Evolutionary conservation across 805 yeast species (phyloP).

Genomic region (Kazachstania kunashirensis): DNA sequence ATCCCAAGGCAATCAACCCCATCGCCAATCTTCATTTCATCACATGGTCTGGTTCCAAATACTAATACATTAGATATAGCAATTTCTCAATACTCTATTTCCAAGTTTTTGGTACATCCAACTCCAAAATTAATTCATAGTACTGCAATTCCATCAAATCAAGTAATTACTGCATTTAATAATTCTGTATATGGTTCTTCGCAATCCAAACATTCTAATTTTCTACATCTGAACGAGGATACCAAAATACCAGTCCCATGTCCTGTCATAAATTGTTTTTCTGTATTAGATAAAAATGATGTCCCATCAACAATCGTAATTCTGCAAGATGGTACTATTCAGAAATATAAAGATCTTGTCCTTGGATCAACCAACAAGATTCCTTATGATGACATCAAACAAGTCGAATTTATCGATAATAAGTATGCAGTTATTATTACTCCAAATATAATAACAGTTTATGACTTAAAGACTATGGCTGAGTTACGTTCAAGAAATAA

Average conservation of each 20-base stretch:
- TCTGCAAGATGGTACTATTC: constrained; percentile 24
- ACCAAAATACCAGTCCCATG: constrained; percentile 5
- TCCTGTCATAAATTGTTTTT: constrained; percentile 5
- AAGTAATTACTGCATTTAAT: constrained; percentile 27
- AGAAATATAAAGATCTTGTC: constrained; percentile 14
- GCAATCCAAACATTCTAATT: constrained; percentile 5
- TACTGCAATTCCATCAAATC: constrained; percentile 28
- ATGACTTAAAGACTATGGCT: constrained; percentile 7
- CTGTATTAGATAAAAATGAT: constrained; percentile 6
- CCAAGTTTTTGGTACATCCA: constrained; percentile 29
- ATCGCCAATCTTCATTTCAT: constrained; percentile 7
- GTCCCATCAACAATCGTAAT: constrained; percentile 14
- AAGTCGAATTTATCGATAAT: constrained; percentile 8
- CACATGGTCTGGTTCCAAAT: constrained; percentile 9
- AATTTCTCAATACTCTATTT: constrained; percentile 28
- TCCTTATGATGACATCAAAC: constrained; percentile 7
- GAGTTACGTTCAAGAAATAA: constrained; percentile 8
- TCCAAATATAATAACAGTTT: constrained; percentile 4
- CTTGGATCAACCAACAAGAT: constrained; percentile 2
- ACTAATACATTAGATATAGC: constrained; percentile 28
- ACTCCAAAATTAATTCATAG: constrained; percentile 29
- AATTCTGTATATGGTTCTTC: constrained; percentile 7
- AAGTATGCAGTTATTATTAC: constrained; percentile 7
- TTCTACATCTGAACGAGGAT: constrained; percentile 5
- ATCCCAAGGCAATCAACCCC: constrained; percentile 22